phyloP scores from a whole-genome alignment of 2,329 filamentous ascomycete genomes.

The Venturia aucupariae region DNA sequence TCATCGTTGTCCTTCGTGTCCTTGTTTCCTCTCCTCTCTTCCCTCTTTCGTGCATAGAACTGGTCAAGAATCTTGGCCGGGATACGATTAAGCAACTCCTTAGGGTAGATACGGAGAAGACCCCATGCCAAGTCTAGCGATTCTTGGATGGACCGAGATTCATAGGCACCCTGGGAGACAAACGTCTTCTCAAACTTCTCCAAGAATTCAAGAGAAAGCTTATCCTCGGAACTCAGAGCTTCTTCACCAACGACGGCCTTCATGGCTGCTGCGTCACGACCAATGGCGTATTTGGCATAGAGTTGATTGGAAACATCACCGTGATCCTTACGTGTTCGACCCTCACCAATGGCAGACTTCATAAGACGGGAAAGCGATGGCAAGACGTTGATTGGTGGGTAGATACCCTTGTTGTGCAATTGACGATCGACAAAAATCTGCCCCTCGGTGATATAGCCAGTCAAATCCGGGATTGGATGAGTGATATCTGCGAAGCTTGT shows the following conservation, averaged over 20 bases:
- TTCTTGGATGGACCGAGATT: conserved; percentile 84
- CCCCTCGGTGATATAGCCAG: conserved; percentile 97
- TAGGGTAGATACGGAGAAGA: conserved; percentile 91
- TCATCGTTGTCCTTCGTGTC: conserved; percentile 35
- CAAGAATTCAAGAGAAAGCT: conserved; percentile 93
- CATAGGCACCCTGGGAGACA: conserved; percentile 85
- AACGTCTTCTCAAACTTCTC: conserved; percentile 98
- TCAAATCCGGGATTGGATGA: conserved; percentile 96
- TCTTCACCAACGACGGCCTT: conserved; percentile 99
- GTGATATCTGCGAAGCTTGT: conserved; percentile 61
- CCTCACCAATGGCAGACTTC: conserved; percentile 98
- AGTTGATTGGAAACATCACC: conserved; percentile 98
- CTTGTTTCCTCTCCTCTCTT: conserved; percentile 28
- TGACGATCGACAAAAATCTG: conserved; percentile 96
- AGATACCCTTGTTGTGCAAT: conserved; percentile 92
- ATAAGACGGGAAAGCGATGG: conserved; percentile 97
- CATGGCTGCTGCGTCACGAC: conserved; percentile 96
- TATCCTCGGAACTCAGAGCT: conserved; percentile 89
- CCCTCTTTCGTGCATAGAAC: conserved; percentile 39
- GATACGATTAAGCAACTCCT: conserved; percentile 87
- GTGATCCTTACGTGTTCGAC: conserved; percentile 92
- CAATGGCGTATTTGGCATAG: conserved; percentile 99
- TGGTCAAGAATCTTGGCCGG: conserved; percentile 45
- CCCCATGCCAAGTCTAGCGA: conserved; percentile 95
- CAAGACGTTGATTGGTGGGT: conserved; percentile 96